These are phyloP conservation scores for Aspergillus funiculosus DNA, from an alignment of 495 filamentous ascomycete genomes.

Conservation along the genomic window DNA sequence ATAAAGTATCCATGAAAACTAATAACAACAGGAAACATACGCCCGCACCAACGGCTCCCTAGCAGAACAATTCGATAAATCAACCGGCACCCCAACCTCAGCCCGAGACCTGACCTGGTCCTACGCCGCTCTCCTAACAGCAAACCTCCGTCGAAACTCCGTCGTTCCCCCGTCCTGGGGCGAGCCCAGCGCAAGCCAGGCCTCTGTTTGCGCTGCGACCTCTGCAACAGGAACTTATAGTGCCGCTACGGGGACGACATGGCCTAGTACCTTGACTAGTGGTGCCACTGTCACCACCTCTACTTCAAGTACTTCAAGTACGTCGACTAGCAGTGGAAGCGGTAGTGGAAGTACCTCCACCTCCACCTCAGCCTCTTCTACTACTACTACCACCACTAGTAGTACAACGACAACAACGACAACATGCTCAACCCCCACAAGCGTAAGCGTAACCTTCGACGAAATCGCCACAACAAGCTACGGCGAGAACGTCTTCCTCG, in stretches of 20 bases:
- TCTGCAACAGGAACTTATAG: conserved; percentile 56
- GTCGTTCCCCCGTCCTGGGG: conserved; percentile 51
- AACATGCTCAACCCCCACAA: conserved; percentile 37
- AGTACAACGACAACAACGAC: conserved; percentile 16
- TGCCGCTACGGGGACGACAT: conserved; percentile 46
- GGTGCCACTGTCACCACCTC: not conserved
- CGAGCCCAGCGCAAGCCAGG: conserved; percentile 49
- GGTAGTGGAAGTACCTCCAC: conserved; percentile 1
- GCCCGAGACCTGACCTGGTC: conserved; percentile 53
- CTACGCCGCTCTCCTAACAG: conserved; percentile 46
- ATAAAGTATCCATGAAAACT: no score
- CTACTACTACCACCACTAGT: no score
- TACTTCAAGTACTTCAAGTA: no score
- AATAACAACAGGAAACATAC: conserved; percentile 36
- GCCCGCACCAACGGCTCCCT: conserved; percentile 47
- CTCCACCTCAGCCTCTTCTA: no score
- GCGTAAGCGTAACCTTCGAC: conserved; percentile 56
- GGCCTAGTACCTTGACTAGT: conserved; percentile 47
- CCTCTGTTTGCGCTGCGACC: conserved; percentile 46
- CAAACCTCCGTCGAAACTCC: conserved; percentile 43
- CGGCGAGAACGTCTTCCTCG: conserved; percentile 56
- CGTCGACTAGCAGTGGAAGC: no score
- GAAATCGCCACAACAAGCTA: conserved; percentile 47
- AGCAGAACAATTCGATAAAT: conserved; percentile 55
- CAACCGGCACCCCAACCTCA: conserved; percentile 46